Evolutionary conservation across 2,329 filamentous ascomycete genomes (phyloP), one percentile per base, ranked within the genome.

Genomic region (Curvularia sp.): DNA sequence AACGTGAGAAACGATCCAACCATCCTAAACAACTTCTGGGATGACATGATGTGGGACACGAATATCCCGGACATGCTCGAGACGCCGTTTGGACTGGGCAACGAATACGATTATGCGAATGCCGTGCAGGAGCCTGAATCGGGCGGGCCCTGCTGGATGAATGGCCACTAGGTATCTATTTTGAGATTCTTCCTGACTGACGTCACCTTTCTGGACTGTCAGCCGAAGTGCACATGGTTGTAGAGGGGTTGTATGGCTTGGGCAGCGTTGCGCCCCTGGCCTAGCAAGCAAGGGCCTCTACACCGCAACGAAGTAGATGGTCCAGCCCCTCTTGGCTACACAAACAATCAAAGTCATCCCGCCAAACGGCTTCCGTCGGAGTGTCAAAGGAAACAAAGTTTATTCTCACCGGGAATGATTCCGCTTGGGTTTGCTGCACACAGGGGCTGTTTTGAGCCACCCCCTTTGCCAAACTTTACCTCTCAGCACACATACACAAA

Each of bases 1-100:
- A 71, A 66, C 30, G 57, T 68, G 8, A 43, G 53, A 13, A 65
- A 63, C 28, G 73, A 74, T 39, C 66, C 75, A 1, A 67, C 63
- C 6, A 65, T 71, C 4, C 66, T 77, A 56, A 74, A 73, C 41
- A 68, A 71, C 43, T 77, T 78, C 57, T 79, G 77, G 77, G 75
- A 78, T 55, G 75, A 77, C 49, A 78, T 78, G 75, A 76, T 78
- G 73, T 79, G 77, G 77, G 77, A 79, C 47, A 77, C 75, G 0
- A 74, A 72, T 43, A 52, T 77, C 20, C 74, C 75, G 4, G 75
- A 78, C 53, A 73, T 77, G 66, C 65, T 75, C 15, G 76, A 77
- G 42, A 67, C 69, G 13, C 74, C 75, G 4, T 76, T 74, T 59
- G 72, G 73, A 1, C 49, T 76, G 4, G 65, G 63, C 20, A 72